Evolutionary conservation across 306 rosid genomes (phyloP).

Genomic region (Cercis canadensis): DNA sequence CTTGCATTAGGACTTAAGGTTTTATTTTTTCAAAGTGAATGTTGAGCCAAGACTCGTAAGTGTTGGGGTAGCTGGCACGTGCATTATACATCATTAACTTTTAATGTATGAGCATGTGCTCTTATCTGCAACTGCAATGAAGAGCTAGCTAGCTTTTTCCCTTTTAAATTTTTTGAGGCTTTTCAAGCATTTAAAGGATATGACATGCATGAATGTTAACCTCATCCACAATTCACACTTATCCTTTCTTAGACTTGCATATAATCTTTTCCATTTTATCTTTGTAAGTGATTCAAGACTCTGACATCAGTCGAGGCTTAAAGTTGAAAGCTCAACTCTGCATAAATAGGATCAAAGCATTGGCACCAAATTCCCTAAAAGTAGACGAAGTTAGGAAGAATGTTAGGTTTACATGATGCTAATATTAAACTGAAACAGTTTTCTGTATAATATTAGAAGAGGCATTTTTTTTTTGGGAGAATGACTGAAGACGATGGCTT

Average conservation of each 20-base stretch:
- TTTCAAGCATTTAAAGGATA: not conserved
- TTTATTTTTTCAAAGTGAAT: no score
- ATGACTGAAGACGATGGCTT: no score
- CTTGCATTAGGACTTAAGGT: no score
- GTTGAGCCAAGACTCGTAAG: not conserved
- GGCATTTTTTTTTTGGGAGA: no score
- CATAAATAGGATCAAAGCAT: slow-evolving; percentile 21
- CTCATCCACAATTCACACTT: slow-evolving; percentile 8
- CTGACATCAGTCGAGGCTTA: not conserved
- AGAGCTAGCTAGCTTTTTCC: not conserved
- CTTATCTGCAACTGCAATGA: not conserved
- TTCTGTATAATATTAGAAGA: not conserved
- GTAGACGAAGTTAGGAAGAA: slow-evolving; percentile 22
- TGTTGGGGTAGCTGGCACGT: not conserved
- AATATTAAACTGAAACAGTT: not conserved
- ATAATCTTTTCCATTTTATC: not conserved
- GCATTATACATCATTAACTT: slow-evolving; percentile 2
- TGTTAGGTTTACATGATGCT: not conserved
- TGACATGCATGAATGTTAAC: slow-evolving; percentile 7
- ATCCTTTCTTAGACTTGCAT: not conserved
- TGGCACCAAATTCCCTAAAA: not conserved
- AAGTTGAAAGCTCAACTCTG: slow-evolving; percentile 3
- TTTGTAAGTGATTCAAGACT: not conserved
- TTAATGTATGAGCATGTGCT: not conserved
- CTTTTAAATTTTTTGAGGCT: not conserved